A percentile compares a stretch with the other conserved stretches of the same genome.
Evolutionary conservation across 2,329 filamentous ascomycete genomes (phyloP).

Genomic region (Fusarium sp.): DNA sequence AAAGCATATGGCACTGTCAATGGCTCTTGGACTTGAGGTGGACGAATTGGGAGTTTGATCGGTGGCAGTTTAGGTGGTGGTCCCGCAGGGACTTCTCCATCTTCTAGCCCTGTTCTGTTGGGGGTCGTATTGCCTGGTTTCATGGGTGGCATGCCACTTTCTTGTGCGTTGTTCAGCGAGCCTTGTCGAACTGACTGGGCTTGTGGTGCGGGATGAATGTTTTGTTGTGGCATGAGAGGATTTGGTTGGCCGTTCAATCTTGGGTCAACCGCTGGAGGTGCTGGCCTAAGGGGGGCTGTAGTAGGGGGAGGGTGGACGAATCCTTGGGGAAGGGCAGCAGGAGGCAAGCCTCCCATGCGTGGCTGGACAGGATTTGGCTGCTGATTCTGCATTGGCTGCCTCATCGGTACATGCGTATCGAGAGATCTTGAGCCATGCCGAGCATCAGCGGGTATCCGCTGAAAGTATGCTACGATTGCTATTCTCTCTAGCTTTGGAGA

Average conservation of each 20-base stretch:
- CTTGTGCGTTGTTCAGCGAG: background rate
- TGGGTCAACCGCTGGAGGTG: background rate
- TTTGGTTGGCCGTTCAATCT: constrained; percentile 15
- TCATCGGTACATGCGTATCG: constrained; percentile 37
- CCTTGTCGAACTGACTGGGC: constrained; percentile 6
- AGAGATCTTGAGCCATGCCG: constrained; percentile 51
- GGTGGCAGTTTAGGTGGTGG: constrained; percentile 10
- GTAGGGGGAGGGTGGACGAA: background rate
- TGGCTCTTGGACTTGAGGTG: constrained; percentile 6
- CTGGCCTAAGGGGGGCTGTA: background rate
- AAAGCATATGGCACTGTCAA: background rate
- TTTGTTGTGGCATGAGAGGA: background rate
- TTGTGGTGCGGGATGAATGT: constrained; percentile 7
- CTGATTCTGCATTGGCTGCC: constrained; percentile 10
- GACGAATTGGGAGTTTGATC: constrained; percentile 10
- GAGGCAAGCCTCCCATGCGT: constrained; percentile 7
- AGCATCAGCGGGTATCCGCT: constrained; percentile 54
- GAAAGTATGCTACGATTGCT: constrained; percentile 63
- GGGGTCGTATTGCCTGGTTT: background rate
- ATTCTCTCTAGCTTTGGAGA: constrained; percentile 54
- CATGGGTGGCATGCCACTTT: background rate
- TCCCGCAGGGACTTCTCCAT: constrained; percentile 1
- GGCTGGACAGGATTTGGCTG: constrained; percentile 3
- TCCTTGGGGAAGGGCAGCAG: constrained; percentile 1
- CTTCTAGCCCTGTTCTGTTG: background rate